Conservation (phyloP, 257 asterid genomes). For the Solanum neorickii region DNA sequence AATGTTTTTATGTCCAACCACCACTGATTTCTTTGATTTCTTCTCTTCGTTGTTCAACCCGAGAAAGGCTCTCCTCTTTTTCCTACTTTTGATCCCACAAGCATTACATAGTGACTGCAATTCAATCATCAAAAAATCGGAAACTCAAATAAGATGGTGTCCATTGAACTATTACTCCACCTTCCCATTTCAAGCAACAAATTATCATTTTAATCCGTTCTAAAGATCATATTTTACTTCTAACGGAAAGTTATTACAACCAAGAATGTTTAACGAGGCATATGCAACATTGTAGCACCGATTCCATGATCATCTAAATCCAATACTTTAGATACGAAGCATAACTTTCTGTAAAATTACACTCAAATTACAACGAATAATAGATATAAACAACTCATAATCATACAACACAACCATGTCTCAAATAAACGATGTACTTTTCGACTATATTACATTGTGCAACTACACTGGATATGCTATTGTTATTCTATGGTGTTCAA, state of each 20-base stretch:
- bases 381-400: background rate
- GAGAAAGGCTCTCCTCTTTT: constrained; percentile 75
- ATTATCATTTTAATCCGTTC: background rate
- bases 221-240: background rate
- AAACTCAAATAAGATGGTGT: background rate
- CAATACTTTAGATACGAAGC: background rate
- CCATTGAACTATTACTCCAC: background rate
- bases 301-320: background rate
- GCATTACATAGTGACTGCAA: constrained; percentile 94
- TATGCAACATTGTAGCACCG: background rate
- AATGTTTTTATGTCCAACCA: background rate
- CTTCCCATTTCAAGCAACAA: background rate
- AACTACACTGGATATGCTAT: background rate
- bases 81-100: constrained; percentile 93
- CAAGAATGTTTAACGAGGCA: background rate
- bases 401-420: background rate
- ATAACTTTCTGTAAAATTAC: background rate
- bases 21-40: constrained; percentile 44
- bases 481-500: background rate
- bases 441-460: background rate
- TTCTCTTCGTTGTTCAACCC: constrained; percentile 66
- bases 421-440: background rate
- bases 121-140: background rate
- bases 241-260: background rate
- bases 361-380: background rate